phyloP scores from a whole-genome alignment of 176 grass and related monocot species.

The Zoysia pacifica region DNA sequence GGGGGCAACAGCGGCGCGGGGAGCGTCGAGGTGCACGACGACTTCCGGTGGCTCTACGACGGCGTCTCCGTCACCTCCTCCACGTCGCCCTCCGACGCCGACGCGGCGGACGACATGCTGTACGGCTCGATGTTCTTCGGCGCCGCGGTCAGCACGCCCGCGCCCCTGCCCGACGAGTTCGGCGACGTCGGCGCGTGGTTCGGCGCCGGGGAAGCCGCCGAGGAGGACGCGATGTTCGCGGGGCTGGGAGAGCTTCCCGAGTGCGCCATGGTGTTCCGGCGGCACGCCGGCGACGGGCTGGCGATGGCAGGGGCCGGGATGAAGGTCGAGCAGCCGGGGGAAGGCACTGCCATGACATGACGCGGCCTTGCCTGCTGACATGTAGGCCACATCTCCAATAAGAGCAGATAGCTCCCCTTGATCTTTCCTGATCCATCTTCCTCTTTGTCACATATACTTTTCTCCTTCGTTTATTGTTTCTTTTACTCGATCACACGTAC shows the following conservation, averaged over 20 bases:
- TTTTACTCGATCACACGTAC: not conserved
- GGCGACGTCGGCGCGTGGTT: constrained; percentile 29
- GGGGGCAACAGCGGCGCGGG: constrained; percentile 13
- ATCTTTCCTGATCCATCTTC: constrained; percentile 14
- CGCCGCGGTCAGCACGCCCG: constrained; percentile 31
- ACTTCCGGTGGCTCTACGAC: constrained; percentile 78
- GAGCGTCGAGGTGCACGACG: constrained; percentile 54
- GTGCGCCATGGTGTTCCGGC: constrained; percentile 75
- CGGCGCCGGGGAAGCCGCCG: constrained; percentile 24
- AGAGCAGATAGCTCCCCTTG: constrained; percentile 28
- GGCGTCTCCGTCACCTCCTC: constrained; percentile 57
- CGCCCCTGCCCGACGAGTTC: constrained; percentile 59
- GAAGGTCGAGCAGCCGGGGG: constrained; percentile 41
- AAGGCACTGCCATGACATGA: constrained; percentile 40
- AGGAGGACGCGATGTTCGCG: constrained; percentile 75
- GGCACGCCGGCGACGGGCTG: constrained; percentile 35
- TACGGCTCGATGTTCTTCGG: constrained; percentile 63
- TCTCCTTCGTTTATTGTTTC: not conserved
- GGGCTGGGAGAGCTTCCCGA: constrained; percentile 85
- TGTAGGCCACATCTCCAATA: constrained; percentile 29
- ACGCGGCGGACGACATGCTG: constrained; percentile 56
- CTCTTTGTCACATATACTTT: constrained; percentile 20
- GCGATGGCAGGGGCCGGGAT: constrained; percentile 21
- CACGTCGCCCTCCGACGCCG: constrained; percentile 49
- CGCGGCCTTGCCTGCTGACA: not conserved